Conservation (phyloP, 148 eudicot species). For the Chenopodium berlandieri region DNA sequence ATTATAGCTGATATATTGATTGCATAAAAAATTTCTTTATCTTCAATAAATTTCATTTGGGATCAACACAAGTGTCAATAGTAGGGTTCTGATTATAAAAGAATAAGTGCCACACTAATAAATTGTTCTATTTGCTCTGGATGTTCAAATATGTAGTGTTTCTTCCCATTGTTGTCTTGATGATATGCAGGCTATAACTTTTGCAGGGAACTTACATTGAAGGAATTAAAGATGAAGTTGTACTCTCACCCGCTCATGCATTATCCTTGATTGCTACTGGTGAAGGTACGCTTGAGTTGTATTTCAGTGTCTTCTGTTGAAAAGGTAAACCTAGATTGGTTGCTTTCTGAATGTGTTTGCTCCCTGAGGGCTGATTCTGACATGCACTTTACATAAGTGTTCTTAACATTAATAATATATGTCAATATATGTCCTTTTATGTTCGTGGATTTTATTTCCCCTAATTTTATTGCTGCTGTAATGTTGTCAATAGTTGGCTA, state of each 20-base stretch:
- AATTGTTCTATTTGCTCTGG: background rate
- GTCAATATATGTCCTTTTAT: background rate
- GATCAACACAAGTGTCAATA: background rate
- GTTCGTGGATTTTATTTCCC: background rate
- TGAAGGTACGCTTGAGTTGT: conserved; percentile 48
- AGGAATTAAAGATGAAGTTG: conserved; percentile 86
- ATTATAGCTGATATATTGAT: background rate
- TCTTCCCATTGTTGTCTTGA: conserved; percentile 6
- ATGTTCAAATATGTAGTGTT: background rate
- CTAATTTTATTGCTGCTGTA: background rate
- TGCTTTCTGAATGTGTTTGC: conserved; percentile 5
- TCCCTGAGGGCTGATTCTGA: background rate
- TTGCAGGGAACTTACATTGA: conserved; percentile 76
- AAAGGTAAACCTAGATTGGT: background rate
- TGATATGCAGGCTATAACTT: conserved; percentile 9
- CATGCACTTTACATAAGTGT: background rate
- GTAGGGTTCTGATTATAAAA: background rate
- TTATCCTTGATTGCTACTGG: conserved; percentile 79
- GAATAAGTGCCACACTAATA: background rate
- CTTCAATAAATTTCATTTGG: background rate
- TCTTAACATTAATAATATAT: background rate
- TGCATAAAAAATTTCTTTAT: background rate
- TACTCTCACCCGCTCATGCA: conserved; percentile 78
- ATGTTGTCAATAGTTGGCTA: background rate
- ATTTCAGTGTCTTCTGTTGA: background rate